Percentiles rank a stretch among this genome's conserved stretches.
Evolutionary conservation across 306 rosid species (phyloP).

Genomic region (Castanea crenata): DNA sequence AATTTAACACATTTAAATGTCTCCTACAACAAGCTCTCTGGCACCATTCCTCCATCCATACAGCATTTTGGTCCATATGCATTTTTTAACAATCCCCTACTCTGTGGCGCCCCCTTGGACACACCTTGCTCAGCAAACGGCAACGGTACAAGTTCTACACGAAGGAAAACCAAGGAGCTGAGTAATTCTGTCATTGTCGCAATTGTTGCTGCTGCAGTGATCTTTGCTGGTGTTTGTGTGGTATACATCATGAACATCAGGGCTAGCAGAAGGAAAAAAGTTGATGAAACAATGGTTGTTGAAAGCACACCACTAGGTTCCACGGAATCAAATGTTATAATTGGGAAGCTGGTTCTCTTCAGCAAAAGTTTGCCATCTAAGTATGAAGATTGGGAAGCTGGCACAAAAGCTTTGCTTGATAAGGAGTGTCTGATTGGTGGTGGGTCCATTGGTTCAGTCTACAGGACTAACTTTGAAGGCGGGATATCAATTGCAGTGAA

Average conservation of each 20-base stretch:
- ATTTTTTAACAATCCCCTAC: slow-evolving; percentile 73
- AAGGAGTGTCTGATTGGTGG: slow-evolving; percentile 89
- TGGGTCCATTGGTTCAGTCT: slow-evolving; percentile 89
- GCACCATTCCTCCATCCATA: slow-evolving; percentile 59
- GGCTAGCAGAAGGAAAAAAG: slow-evolving; percentile 55
- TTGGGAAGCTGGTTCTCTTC: slow-evolving; percentile 95
- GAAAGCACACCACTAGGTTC: slow-evolving; percentile 93
- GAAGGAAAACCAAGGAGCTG: slow-evolving; percentile 55
- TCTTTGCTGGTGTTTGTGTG: slow-evolving; percentile 84
- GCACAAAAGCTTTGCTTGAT: slow-evolving; percentile 90
- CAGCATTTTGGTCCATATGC: slow-evolving; percentile 65
- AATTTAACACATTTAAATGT: slow-evolving; percentile 61
- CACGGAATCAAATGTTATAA: slow-evolving; percentile 70
- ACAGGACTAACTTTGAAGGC: slow-evolving; percentile 77
- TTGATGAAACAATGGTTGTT: slow-evolving; percentile 50
- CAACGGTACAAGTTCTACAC: slow-evolving; percentile 28
- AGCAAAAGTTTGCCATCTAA: slow-evolving; percentile 91
- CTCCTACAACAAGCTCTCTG: slow-evolving; percentile 83
- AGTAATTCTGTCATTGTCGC: slow-evolving; percentile 80
- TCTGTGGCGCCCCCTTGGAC: slow-evolving; percentile 86
- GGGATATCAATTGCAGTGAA: slow-evolving; percentile 94
- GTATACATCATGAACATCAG: slow-evolving; percentile 71
- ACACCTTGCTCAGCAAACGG: slow-evolving; percentile 55
- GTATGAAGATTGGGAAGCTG: slow-evolving; percentile 99
- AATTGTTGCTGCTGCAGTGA: slow-evolving; percentile 89